A percentile compares a stretch with the other conserved stretches of the same genome.
These are phyloP conservation scores for Acanthamoeba lenticulata DNA, from an alignment of 208 protist species.

Conservation along the genomic window DNA sequence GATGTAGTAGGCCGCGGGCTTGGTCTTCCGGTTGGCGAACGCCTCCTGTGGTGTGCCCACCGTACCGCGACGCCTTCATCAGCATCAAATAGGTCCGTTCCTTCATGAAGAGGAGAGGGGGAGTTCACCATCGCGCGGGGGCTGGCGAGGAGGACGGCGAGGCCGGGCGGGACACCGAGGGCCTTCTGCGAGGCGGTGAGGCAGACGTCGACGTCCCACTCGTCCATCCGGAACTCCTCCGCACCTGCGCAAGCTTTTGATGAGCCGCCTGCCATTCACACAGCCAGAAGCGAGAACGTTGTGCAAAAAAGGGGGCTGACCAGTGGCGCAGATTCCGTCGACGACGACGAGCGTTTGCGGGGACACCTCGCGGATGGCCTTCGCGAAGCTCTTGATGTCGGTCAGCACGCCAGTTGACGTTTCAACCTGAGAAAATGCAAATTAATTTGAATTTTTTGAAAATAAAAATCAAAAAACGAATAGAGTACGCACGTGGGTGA, in stretches of 20 bases:
- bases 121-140: conserved; percentile 50
- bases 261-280: no score
- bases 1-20: neutral
- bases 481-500: conserved; percentile 30
- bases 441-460: no score
- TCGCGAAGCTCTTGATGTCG: conserved; percentile 43
- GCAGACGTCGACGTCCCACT: conserved; percentile 68
- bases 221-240: conserved; percentile 72
- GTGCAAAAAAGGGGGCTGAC: neutral
- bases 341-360: conserved; percentile 69
- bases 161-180: conserved; percentile 62
- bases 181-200: conserved; percentile 71
- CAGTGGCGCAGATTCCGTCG: conserved; percentile 66
- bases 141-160: conserved; percentile 28
- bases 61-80: neutral
- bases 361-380: neutral
- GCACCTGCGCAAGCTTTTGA: neutral
- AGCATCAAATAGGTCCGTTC: neutral
- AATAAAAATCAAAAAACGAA: neutral
- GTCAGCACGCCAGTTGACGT: conserved; percentile 68
- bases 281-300: neutral
- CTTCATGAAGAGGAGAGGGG: neutral
- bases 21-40: neutral
- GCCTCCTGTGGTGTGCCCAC: neutral
- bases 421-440: no score